Conservation (phyloP, 306 rosid species). For the Astragalus membranaceus region DNA sequence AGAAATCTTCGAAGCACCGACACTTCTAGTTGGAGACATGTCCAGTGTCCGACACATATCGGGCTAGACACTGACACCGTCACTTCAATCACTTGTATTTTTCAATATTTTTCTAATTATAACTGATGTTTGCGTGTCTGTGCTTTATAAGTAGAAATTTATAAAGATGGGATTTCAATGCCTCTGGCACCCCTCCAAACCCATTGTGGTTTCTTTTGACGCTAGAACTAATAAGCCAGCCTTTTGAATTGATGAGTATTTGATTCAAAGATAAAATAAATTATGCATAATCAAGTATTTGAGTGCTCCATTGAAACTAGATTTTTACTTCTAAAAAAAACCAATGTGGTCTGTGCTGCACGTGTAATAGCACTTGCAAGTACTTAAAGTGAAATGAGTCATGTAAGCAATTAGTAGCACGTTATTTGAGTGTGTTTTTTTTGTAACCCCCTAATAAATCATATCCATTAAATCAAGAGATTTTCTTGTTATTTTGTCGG, state of each 20-base stretch:
- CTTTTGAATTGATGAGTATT: conserved; percentile 39
- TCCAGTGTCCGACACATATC: too few relatives aligned
- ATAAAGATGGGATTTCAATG: not conserved
- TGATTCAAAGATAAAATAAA: conserved; percentile 54
- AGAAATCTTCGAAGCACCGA: not conserved
- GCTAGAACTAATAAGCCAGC: conserved; percentile 42
- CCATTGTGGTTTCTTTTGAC: conserved; percentile 28
- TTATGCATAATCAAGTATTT: conserved; percentile 37
- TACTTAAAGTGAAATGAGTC: not conserved
- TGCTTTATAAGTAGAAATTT: too few relatives aligned
- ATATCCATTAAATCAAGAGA: not conserved
- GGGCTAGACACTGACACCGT: too few relatives aligned
- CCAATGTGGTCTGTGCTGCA: conserved; percentile 1
- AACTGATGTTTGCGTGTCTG: too few relatives aligned
- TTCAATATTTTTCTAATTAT: too few relatives aligned
- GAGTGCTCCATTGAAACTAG: conserved; percentile 32
- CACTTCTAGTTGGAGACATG: too few relatives aligned
- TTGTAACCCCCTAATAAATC: not conserved
- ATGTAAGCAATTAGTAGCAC: not conserved
- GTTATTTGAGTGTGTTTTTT: not conserved
- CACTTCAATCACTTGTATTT: too few relatives aligned
- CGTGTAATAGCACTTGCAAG: conserved; percentile 19
- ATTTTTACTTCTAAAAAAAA: conserved; percentile 5
- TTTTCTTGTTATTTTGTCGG: not conserved
- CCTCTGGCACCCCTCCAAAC: conserved; percentile 14